phyloP scores from a whole-genome alignment of 129 eudicot genomes.

The Flaveria brownii region DNA sequence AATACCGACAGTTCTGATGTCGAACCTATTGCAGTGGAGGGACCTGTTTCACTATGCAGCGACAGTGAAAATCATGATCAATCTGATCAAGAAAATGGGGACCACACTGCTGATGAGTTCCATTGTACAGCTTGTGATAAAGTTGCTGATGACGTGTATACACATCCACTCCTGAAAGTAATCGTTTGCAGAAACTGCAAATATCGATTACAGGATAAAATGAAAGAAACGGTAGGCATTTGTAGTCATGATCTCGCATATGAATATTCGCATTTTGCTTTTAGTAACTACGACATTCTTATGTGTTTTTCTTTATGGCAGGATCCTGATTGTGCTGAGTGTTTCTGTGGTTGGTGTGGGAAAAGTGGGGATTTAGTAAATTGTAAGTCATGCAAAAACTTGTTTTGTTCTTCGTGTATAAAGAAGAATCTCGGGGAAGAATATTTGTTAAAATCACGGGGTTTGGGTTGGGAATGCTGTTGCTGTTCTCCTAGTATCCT shows the following conservation, averaged over 20 bases:
- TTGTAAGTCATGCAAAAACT: conserved; percentile 57
- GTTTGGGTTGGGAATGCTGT: conserved; percentile 68
- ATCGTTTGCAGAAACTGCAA: conserved; percentile 64
- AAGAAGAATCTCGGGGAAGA: conserved; percentile 73
- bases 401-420: conserved; percentile 60
- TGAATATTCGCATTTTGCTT: conserved; percentile 3
- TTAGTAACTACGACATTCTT: not conserved
- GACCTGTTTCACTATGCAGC: conserved; percentile 27
- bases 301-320: conserved; percentile 25
- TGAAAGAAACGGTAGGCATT: conserved; percentile 43
- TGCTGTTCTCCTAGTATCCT: conserved; percentile 64
- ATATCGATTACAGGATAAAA: conserved; percentile 46
- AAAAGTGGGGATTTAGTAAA: conserved; percentile 42
- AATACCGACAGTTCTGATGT: conserved; percentile 53
- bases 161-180: conserved; percentile 67
- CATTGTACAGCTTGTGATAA: conserved; percentile 69
- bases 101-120: conserved; percentile 28
- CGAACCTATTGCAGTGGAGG: conserved; percentile 32
- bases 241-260: conserved; percentile 8
- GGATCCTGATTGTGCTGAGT: conserved; percentile 64
- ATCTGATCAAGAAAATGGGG: conserved; percentile 29
- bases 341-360: conserved; percentile 86
- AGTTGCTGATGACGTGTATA: conserved; percentile 45
- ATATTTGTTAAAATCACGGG: conserved; percentile 46
- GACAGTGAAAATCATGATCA: conserved; percentile 31